Conservation (phyloP, 1,284 basidiomycete genomes). For the Wolfiporia cocos region DNA sequence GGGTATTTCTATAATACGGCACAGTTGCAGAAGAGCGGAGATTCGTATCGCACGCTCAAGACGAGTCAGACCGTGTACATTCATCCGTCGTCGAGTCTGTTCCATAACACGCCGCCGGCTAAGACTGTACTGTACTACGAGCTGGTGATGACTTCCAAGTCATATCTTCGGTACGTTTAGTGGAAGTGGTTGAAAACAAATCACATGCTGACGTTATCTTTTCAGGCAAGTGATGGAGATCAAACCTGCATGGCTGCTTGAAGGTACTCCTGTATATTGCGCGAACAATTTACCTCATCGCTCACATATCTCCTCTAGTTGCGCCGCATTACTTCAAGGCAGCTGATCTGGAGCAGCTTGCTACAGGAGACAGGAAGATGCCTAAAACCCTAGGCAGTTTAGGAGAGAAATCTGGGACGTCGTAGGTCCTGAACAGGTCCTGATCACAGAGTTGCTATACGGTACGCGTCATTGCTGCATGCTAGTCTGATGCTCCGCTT, state of each 20-base stretch:
- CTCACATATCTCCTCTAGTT: conserved; percentile 39
- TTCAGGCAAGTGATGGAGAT: conserved; percentile 94
- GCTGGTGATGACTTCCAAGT: conserved; percentile 84
- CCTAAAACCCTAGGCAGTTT: conserved; percentile 54
- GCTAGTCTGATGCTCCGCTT: neutral
- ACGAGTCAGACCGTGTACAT: conserved; percentile 95
- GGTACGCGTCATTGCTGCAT: neutral
- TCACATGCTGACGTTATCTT: conserved; percentile 5
- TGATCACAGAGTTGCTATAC: neutral
- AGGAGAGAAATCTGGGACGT: conserved; percentile 10
- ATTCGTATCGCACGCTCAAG: conserved; percentile 91
- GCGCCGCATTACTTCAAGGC: conserved; percentile 94
- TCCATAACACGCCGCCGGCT: conserved; percentile 93
- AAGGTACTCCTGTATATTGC: too few relatives aligned
- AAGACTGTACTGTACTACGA: conserved; percentile 94
- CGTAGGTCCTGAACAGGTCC: neutral
- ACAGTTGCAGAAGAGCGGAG: conserved; percentile 84
- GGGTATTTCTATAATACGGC: conserved; percentile 98
- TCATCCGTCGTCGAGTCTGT: conserved; percentile 92
- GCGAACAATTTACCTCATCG: neutral
- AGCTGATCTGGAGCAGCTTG: conserved; percentile 79
- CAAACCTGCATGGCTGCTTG: conserved; percentile 88
- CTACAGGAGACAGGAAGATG: conserved; percentile 87
- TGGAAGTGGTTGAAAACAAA: neutral
- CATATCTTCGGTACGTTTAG: conserved; percentile 62